These are phyloP conservation scores for Macrophomina phaseolina DNA, from an alignment of 2,329 filamentous ascomycete species.

Conservation along the genomic window DNA sequence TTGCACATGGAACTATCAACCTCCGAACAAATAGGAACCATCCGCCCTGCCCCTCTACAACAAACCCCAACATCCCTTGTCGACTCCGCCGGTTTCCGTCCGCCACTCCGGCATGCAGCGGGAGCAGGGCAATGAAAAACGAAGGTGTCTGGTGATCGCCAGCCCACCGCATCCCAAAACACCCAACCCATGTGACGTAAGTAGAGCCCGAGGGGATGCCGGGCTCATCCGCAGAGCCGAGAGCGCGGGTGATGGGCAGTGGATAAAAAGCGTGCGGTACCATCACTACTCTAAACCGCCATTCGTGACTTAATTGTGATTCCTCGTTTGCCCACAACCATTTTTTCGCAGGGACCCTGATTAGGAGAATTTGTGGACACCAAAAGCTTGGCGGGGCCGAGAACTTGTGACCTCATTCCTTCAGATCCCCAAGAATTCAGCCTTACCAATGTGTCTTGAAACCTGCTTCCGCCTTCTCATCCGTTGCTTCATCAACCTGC, in stretches of 20 bases:
- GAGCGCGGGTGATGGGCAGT: not conserved
- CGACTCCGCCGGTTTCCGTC: slow-evolving; percentile 1
- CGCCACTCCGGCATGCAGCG: not conserved
- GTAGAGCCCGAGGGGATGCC: not conserved
- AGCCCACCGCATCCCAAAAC: no score
- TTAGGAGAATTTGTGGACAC: not conserved
- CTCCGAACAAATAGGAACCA: slow-evolving; percentile 9
- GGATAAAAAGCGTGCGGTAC: not conserved
- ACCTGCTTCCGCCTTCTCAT: slow-evolving; percentile 1
- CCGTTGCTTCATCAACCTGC: slow-evolving; percentile 1
- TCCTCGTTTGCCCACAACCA: not conserved
- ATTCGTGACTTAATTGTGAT: not conserved
- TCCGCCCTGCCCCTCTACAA: not conserved
- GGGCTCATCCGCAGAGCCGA: slow-evolving; percentile 6
- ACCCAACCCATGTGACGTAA: slow-evolving; percentile 1
- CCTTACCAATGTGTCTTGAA: not conserved
- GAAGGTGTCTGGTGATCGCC: slow-evolving; percentile 2
- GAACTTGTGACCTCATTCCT: not conserved
- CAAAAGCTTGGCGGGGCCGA: not conserved
- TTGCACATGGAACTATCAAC: not conserved
- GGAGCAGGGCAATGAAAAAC: not conserved
- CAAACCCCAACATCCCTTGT: not conserved
- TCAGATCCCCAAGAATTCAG: not conserved
- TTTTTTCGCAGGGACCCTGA: not conserved
- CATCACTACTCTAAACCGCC: not conserved